Conservation (phyloP, 441 rosid species). For the Erodium moschatum region DNA sequence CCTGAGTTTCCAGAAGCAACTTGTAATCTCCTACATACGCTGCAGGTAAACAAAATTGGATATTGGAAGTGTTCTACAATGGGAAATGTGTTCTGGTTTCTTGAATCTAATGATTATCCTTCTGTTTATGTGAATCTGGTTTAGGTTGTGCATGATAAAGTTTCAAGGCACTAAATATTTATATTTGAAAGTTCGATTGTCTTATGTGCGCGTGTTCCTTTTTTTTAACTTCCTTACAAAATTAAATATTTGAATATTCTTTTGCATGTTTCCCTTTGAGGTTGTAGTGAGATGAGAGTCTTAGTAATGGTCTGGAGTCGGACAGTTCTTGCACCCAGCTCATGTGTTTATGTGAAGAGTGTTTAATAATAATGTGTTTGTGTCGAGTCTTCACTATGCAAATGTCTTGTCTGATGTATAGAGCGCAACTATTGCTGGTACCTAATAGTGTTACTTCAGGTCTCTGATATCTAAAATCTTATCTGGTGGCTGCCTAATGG, state of each 20-base stretch:
- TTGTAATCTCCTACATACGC: conserved; percentile 88
- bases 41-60: conserved; percentile 47
- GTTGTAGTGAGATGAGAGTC: too few relatives aligned
- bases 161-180: background rate
- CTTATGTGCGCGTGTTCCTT: too few relatives aligned
- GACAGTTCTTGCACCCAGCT: background rate
- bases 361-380: too few relatives aligned
- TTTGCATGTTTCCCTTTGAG: too few relatives aligned
- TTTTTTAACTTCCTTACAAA: too few relatives aligned
- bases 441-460: background rate
- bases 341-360: background rate
- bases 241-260: too few relatives aligned
- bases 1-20: conserved; percentile 98
- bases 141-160: background rate
- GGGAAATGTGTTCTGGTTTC: background rate
- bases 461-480: background rate
- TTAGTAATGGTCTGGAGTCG: too few relatives aligned
- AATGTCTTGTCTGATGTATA: background rate
- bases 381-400: background rate
- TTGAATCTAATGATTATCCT: background rate
- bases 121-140: background rate
- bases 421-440: background rate
- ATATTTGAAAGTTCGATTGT: too few relatives aligned
- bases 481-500: background rate
- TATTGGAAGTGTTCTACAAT: background rate